phyloP scores from a whole-genome alignment of 352 stramenopile species.

The Phytophthora constricta region DNA sequence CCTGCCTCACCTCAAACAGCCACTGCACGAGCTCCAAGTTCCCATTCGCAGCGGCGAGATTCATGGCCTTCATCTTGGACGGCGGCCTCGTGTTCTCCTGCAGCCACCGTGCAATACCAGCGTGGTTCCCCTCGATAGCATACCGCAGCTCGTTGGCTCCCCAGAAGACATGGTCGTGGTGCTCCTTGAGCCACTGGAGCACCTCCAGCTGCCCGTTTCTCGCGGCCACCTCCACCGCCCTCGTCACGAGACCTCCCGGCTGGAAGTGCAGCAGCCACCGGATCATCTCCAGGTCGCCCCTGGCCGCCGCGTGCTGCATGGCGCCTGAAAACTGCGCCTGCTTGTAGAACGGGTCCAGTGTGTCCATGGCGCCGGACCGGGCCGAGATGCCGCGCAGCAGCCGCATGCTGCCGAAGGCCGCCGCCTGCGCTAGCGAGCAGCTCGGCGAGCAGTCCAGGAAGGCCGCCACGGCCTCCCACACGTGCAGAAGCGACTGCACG shows the following conservation, averaged over 20 bases:
- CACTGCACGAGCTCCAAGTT: conserved; percentile 40
- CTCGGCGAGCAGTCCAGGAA: conserved; percentile 40
- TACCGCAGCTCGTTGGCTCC: conserved; percentile 40
- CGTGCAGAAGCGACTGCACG: conserved; percentile 26
- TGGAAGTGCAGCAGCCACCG: conserved; percentile 34
- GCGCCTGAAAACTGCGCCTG: conserved; percentile 34
- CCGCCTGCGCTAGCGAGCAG: conserved; percentile 27
- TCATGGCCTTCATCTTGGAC: conserved; percentile 33
- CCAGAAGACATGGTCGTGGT: conserved; percentile 46
- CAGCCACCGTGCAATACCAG: conserved; percentile 26
- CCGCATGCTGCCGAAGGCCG: conserved; percentile 31
- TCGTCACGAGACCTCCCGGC: conserved; percentile 32
- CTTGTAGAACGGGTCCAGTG: conserved; percentile 33
- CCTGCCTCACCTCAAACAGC: conserved; percentile 28
- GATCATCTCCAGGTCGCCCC: conserved; percentile 33
- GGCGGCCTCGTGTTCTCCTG: conserved; percentile 33
- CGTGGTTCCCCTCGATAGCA: conserved; percentile 30
- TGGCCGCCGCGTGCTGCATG: conserved; percentile 27
- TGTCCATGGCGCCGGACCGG: conserved; percentile 17
- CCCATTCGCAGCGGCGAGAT: conserved; percentile 36
- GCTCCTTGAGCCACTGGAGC: conserved; percentile 28
- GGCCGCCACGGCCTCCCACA: conserved; percentile 28
- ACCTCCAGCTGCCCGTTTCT: conserved; percentile 30
- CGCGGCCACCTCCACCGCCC: conserved; percentile 34
- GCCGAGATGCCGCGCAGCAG: conserved; percentile 29